phyloP scores from a whole-genome alignment of 768 basidiomycete genomes.

The Mycena indigotica region DNA sequence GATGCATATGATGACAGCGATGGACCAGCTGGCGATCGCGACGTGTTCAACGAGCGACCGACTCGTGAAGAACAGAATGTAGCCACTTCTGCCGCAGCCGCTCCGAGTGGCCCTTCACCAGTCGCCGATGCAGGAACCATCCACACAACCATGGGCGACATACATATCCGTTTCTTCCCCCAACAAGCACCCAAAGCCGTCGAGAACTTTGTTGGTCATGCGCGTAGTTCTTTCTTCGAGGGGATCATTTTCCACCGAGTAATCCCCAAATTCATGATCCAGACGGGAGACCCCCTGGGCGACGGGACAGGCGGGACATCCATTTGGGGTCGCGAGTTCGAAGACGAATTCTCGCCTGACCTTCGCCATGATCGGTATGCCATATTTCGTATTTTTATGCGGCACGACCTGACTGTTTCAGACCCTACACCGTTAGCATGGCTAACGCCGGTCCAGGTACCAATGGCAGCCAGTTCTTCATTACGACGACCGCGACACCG shows the following conservation, averaged over 20 bases:
- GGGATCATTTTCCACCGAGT: constrained; percentile 95
- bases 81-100: constrained; percentile 59
- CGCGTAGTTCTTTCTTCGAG: constrained; percentile 88
- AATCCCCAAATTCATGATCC: constrained; percentile 98
- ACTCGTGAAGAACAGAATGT: constrained; percentile 94
- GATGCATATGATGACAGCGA: constrained; percentile 58
- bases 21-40: constrained; percentile 84
- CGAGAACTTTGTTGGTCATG: constrained; percentile 96
- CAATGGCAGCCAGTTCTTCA: constrained; percentile 98
- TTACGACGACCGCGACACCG: constrained; percentile 91
- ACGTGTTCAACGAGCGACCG: constrained; percentile 97
- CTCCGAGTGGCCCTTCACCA: constrained; percentile 62
- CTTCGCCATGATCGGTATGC: constrained; percentile 86
- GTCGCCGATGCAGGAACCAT: constrained; percentile 83
- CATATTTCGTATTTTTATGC: constrained; percentile 1
- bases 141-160: constrained; percentile 95
- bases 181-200: constrained; percentile 92
- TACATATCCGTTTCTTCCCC: constrained; percentile 87
- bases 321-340: constrained; percentile 89
- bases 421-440: constrained; percentile 96
- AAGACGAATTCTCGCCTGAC: constrained; percentile 90
- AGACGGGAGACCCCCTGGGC: constrained; percentile 93
- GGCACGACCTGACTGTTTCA: constrained; percentile 30
- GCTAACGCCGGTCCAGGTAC: constrained; percentile 88
- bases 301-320: constrained; percentile 92